Evolutionary conservation across 2,329 filamentous ascomycete genomes (phyloP), one percentile per base, ranked within the genome.

Genomic region (Macrophomina phaseolina): DNA sequence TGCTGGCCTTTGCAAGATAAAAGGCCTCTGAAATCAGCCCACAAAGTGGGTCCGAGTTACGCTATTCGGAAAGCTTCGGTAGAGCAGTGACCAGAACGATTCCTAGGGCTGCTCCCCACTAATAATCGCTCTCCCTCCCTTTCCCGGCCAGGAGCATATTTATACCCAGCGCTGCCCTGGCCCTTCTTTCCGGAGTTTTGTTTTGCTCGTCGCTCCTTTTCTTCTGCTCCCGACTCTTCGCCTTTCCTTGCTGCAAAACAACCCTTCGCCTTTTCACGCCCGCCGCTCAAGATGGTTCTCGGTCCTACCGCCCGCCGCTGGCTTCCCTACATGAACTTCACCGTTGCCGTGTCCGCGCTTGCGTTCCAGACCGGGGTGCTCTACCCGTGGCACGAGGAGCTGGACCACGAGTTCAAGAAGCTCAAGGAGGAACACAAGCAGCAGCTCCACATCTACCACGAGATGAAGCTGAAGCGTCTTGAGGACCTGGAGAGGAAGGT

Each of bases 361-460:
- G 81, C 81, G 42, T 91, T 91, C 76, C 89, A 91, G 77, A 87
- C 90, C 60, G 88, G 87, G 71, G 89, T 91, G 46, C 81, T 91
- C 11, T 91, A 91, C 76, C 89, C 89, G 1, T 91, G 89, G 89
- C 89, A 91, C 76, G 84, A 89, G 72, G 81, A 89, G 73, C 79
- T 91, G 6, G 86, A 90, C 69, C 82, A 85, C 23, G 85, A 86
- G 68, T 90, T 91, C 72, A 81, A 86, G 65, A 78, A 82, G 11
- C 78, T 90, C 30, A 88, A 86, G 73, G 82, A 81, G 66, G 87
- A 90, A 70, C 86, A 90, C 66, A 67, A 81, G 4, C 63, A 70
- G 18, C 55, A 75, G 28, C 66, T 76, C 28, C 71, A 74, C 55
- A 38, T 56, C 23, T 63, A 62, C 46, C 65, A 67, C 14, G 65